Base-by-base conservation (phyloP, 805 yeast genomes). In the Nakazawaea holstii region DNA sequence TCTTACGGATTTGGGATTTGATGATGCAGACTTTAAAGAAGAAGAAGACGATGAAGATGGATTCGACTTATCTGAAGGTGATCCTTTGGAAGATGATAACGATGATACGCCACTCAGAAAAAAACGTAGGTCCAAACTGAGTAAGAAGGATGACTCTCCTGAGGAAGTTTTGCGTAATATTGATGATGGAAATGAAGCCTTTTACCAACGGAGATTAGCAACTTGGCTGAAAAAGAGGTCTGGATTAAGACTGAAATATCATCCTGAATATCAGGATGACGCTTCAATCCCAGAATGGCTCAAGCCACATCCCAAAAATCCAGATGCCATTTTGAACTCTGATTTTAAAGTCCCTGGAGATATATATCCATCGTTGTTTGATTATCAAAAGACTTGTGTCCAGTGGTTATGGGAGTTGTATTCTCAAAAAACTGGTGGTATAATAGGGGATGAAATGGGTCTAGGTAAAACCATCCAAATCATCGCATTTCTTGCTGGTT, bases 391-490 rank as follows among this genome's bases (percentile, higher is more conserved):
- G 57, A 94, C 98, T 0, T 89, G 98, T 52, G 97, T 94, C 1
- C 96, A 94, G 58, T 92, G 99, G 99, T 76, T 94, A 2, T 91
- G 95, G 84, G 99, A 94, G 59, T 69, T 94, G n/a, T 84, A 87
- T 57, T 74, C 80, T 17, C 98, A 94, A 62, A 80, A 79, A 43
- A 84, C 91, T 2, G 99, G 99, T 2, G 99, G 99, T 0, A 94
- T 94, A 20, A 76, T 94, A 36, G 97, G 98, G 26, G 99, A 94
- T 65, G 99, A 94, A 63, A 94, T 94, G 99, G 99, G 99, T 0
- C 67, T 94, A 14, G 99, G 99, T 2, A 94, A 94, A 59, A 94
- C 99, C 0, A 85, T 94, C 43, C 98, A 94, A 60, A 78, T 94
- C 8, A 89, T 90, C 39, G 81, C 97, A 1, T 94, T 92, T 62